These are phyloP conservation scores for Cardamine resedifolia DNA, from an alignment of 345 rosid species.

Conservation along the genomic window DNA sequence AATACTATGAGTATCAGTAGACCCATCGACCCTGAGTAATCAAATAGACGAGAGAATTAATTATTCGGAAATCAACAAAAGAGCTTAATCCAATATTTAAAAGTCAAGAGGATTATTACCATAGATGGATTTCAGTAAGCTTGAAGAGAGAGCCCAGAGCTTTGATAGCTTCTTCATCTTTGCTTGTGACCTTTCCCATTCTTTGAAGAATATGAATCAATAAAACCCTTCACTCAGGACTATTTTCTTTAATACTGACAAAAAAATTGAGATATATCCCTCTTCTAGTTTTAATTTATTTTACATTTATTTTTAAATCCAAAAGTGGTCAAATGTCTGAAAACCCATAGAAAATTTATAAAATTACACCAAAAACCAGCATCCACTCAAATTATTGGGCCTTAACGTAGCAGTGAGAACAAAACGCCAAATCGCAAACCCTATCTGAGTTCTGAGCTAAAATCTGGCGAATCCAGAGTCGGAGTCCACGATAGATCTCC, in stretches of 20 bases:
- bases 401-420: not conserved
- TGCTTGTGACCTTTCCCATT: constrained; percentile 23
- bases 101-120: constrained; percentile 43
- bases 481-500: not conserved
- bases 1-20: constrained; percentile 36
- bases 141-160: no score
- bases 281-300: no score
- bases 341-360: no score
- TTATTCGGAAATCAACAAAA: not conserved
- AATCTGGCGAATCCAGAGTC: constrained; percentile 16
- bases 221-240: no score
- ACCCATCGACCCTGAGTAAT: constrained; percentile 61
- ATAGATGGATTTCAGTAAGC: constrained; percentile 66
- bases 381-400: no score
- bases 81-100: not conserved
- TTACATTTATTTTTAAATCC: no score
- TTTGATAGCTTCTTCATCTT: constrained; percentile 48
- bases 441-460: not conserved
- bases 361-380: no score
- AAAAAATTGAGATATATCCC: no score
- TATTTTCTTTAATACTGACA: no score
- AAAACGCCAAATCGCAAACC: constrained; percentile 21
- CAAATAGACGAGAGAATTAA: constrained; percentile 14
- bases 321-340: no score
- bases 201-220: constrained; percentile 1